phyloP scores from a whole-genome alignment of 2,329 filamentous ascomycete genomes.

The Fusarium multiceps region DNA sequence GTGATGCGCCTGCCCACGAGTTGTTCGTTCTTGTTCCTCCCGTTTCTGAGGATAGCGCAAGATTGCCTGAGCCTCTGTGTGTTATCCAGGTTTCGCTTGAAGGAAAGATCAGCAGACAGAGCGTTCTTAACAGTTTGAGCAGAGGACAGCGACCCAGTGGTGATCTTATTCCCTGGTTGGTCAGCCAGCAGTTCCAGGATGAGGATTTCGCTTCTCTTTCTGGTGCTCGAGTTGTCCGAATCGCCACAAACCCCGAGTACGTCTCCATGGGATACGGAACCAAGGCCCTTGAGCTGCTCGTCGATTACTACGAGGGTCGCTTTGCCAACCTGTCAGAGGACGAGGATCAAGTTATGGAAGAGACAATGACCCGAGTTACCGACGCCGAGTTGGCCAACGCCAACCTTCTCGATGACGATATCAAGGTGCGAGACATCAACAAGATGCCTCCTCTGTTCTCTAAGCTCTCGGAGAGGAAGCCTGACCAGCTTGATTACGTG shows the following conservation, averaged over 20 bases:
- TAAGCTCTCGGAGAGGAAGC: conserved; percentile 83
- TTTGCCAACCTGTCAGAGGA: conserved; percentile 86
- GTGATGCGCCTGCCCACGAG: conserved; percentile 95
- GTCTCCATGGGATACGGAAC: conserved; percentile 92
- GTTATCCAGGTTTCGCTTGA: conserved; percentile 95
- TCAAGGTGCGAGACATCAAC: conserved; percentile 88
- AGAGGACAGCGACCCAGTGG: conserved; percentile 89
- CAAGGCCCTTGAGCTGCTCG: conserved; percentile 85
- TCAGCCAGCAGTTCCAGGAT: conserved; percentile 98
- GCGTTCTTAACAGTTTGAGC: conserved; percentile 88
- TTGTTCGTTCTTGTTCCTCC: conserved; percentile 94
- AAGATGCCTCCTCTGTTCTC: conserved; percentile 95
- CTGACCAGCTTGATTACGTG: conserved; percentile 86
- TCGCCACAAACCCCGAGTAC: conserved; percentile 96
- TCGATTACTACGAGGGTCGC: conserved; percentile 94
- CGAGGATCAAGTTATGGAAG: conserved; percentile 62
- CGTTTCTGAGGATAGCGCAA: conserved; percentile 78
- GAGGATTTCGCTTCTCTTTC: conserved; percentile 95
- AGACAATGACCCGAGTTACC: conserved; percentile 80
- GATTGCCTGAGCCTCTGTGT: conserved; percentile 90
- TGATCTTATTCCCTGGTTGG: conserved; percentile 96
- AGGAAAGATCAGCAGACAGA: conserved; percentile 93
- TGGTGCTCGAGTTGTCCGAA: conserved; percentile 90
- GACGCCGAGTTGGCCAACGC: conserved; percentile 83
- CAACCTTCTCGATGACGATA: conserved; percentile 84